Evolutionary conservation across 2,329 filamentous ascomycete species (phyloP), one percentile per base, ranked within the genome.

Genomic region (Emmonsiellopsis sp.): DNA sequence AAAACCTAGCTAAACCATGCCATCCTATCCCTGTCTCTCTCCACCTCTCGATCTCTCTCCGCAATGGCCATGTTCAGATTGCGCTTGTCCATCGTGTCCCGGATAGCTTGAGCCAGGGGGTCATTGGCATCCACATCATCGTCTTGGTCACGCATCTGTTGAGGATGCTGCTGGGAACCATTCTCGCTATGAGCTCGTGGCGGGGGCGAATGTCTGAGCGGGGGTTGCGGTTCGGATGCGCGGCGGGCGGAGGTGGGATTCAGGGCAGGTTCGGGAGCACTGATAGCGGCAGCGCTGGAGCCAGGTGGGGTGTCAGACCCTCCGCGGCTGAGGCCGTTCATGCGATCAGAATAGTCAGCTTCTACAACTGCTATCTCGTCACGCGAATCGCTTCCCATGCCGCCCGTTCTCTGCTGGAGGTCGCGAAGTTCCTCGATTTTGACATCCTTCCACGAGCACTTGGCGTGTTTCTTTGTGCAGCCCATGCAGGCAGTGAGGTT

Each of bases 391-490:
- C 21, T 40, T 13, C n/a, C 42, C 5, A 13, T 34, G 5, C n/a
- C n/a, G 32, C 39, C 51, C 21, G 33, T 56, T 32, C 40, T 49
- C 44, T 50, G 37, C 31, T 34, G 17, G n/a, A 44, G 42, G 13
- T 67, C 64, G 13, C 63, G 65, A 9, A 82, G 58, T 61, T 95
- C 90, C 2, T 86, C 84, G 34, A 88, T 82, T 13, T 82, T 83
- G n/a, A 93, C 81, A 44, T 86, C 83, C 60, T 84, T 87, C 89
- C 89, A 95, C 11, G 83, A 84, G 67, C 89, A 95, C 62, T 90
- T 91, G 17, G 88, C 88, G 65, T 95, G 89, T 66, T 94, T 94
- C 67, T 88, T 91, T 0, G 89, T 94, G 68, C 89, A 95, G 21
- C 88, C 88, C 68, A 86, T 82, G 64, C 90, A 95, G 7, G 88